These are phyloP conservation scores for Rutstroemia sp. DNA, from an alignment of 2,329 filamentous ascomycete species.

Conservation along the genomic window DNA sequence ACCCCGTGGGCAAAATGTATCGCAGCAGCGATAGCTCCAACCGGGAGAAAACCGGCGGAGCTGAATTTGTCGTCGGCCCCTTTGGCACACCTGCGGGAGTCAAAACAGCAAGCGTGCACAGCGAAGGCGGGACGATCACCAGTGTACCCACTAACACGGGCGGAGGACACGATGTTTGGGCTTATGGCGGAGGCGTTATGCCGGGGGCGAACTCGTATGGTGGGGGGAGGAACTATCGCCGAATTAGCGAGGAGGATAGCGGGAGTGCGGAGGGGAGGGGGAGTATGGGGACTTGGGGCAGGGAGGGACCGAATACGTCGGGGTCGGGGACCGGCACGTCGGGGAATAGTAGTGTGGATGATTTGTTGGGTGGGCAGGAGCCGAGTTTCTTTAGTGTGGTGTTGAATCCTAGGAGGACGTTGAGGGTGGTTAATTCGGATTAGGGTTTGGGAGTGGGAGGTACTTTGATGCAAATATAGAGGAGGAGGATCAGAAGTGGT, in stretches of 20 bases:
- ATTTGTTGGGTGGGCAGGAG: constrained; percentile 54
- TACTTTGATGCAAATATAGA: neutral
- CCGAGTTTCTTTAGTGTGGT: constrained; percentile 66
- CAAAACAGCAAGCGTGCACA: neutral
- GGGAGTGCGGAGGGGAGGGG: constrained; percentile 9
- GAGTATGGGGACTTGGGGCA: constrained; percentile 29
- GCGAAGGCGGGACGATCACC: neutral
- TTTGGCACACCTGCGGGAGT: neutral
- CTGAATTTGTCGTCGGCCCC: neutral
- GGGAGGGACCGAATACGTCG: constrained; percentile 3
- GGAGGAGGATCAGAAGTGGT: neutral
- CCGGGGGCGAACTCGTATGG: constrained; percentile 10
- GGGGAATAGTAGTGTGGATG: constrained; percentile 38
- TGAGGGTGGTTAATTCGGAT: constrained; percentile 57
- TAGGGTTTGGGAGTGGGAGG: constrained; percentile 4
- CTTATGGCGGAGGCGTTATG: constrained; percentile 20
- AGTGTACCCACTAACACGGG: neutral
- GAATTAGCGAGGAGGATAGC: constrained; percentile 26
- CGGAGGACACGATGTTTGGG: neutral
- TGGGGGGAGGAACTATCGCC: constrained; percentile 9
- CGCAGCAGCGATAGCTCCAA: neutral
- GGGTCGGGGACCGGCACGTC: constrained; percentile 27
- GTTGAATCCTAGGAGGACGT: constrained; percentile 58
- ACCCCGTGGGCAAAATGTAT: neutral
- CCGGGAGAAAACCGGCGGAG: neutral